Evolutionary conservation across 2,329 filamentous ascomycete genomes (phyloP), one percentile per base, ranked within the genome.

Genomic region (Kalaharituber pfeilii): DNA sequence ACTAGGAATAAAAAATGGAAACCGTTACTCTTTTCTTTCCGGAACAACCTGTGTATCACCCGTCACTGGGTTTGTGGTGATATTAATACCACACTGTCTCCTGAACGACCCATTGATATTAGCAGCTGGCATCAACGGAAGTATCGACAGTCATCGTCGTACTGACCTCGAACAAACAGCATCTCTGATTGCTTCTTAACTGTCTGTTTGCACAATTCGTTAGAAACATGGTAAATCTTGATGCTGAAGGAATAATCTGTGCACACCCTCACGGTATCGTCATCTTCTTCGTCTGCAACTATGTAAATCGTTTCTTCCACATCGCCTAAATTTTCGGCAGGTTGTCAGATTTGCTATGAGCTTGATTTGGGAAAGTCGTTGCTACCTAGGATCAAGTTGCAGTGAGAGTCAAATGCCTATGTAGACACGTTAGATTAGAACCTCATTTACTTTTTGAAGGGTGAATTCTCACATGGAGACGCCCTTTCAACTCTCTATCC

Each of bases 131-230:
- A 39, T 9, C 2, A 13, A 39, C 15, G 33, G 15, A 39, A 39
- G n/a, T 15, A 39, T 36, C n/a, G 33, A 13, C 33, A 5, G 15
- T 39, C 20, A 13, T 18, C 33, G 7, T 22, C 22, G 11, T 24
- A 49, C 45, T 13, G 71, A 89, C 88, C 89, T 84, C 91, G 76
- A 56, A 98, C 89, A 68, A 98, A 98, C 20, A 98, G 73, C 91
- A 98, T 98, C 68, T 96, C 91, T 44, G 87, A 93, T 69, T 95
- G 93, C 71, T 94, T 94, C 72, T 89, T 94, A 59, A 91, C 80
- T 13, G 88, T 94, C 84, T 94, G n/a, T n/a, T n/a, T n/a, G n/a
- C n/a, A n/a, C n/a, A n/a, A n/a, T n/a, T n/a, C n/a, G n/a, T n/a
- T n/a, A n/a, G n/a, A n/a, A n/a, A n/a, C n/a, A n/a, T n/a, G n/a